phyloP scores from a whole-genome alignment of 176 grass and related monocot genomes.

The Aegilops bicornis region DNA sequence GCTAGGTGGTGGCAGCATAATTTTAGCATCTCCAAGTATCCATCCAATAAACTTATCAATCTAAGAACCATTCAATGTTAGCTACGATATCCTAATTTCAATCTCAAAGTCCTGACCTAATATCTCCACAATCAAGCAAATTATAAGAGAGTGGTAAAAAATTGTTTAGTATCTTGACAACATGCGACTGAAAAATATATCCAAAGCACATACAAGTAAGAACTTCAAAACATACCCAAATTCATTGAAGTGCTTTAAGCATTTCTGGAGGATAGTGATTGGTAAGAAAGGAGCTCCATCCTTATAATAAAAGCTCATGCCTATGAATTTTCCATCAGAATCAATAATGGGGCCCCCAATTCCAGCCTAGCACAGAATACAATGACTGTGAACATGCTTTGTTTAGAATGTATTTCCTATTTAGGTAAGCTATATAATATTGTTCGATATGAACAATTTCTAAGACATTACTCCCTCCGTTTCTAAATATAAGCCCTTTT shows the following conservation, averaged over 20 bases:
- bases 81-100: background rate
- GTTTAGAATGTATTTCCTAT: background rate
- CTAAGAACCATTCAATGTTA: background rate
- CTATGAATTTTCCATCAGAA: background rate
- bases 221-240: background rate
- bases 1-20: background rate
- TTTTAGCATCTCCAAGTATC: background rate
- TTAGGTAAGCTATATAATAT: background rate
- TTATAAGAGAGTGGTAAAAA: background rate
- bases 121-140: background rate
- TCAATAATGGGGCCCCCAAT: background rate
- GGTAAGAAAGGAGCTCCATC: background rate
- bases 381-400: background rate
- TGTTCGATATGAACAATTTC: background rate
- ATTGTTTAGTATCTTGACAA: background rate
- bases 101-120: background rate
- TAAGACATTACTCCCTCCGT: too few species aligned
- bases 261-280: background rate
- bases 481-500: too few species aligned
- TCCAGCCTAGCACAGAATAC: background rate
- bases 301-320: background rate
- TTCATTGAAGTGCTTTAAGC: background rate
- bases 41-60: background rate
- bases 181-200: background rate
- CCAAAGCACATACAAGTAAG: background rate